Base-by-base conservation (phyloP, 2,329 filamentous ascomycete genomes). In the Pestalotiopsis sp. region DNA sequence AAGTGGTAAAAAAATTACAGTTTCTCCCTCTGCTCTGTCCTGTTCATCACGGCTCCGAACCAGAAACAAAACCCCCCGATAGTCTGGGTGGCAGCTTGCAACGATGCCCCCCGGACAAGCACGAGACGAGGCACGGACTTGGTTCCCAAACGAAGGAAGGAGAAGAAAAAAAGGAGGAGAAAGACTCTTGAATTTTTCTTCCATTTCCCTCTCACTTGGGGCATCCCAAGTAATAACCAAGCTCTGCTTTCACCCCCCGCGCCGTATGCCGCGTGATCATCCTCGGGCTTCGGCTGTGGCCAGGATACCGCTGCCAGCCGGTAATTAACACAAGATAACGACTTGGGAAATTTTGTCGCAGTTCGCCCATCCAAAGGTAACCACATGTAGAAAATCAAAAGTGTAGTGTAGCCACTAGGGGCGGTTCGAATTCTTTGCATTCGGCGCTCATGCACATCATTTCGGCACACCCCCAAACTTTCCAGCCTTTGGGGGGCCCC, bases 221-320 rank as follows among this genome's bases (percentile, higher is more conserved):
- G 31, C 12, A 39, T n/a, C n/a, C 59, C 14, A 27, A 39, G 31
- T 11, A 13, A 62, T 36, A 13, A 27, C 36, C 31, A 62, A 27
- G 25, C n/a, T 36, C 31, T 36, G 27, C 27, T 20, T 36, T 17
- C 58, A 4, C 13, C n/a, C 36, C 59, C 59, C 57, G 31, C 31
- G 31, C 57, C 4, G 27, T 27, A 59, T 62, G 59, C 45, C 27
- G 59, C 31, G 27, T 39, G 59, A 62, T 62, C 59, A 20, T 38
- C n/a, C 31, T 20, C 59, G 20, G 13, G 27, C n/a, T 62, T 59
- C 25, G 59, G 31, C 12, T 17, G 13, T 62, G 27, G 31, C 59
- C 25, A 62, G 59, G 59, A 62, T 62, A 62, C 59, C 59, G 59
- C 27, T 62, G 59, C 59, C 14, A 62, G 31, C 11, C n/a, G 27